Base-by-base conservation (phyloP, 768 basidiomycete species). In the Amanita phalloides region DNA sequence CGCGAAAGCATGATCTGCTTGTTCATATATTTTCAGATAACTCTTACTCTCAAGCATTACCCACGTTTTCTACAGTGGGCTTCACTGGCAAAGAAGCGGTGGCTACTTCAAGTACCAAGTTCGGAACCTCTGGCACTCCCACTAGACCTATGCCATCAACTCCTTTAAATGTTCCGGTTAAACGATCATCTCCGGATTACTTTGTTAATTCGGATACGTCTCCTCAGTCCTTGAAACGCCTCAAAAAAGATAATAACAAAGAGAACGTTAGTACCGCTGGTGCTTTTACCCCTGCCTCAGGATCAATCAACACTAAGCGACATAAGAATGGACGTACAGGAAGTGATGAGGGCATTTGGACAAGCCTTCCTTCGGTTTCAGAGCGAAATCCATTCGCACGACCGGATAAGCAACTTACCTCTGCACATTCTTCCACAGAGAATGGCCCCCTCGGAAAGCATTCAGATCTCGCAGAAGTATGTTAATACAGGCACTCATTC, bases 301-400 rank as follows among this genome's bases (percentile, higher is more conserved):
- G 36, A 13, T 14, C 6, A 30, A 28, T 21, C 5, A 6, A 13
- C 17, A 33, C 21, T 33, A 20, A 17, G 30, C 49, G 20, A 17
- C 25, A 17, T 35, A 32, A 13, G 4, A 26, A n/a, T 43, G 26
- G 8, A 13, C 25, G 11, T 43, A 10, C 20, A 32, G 49, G 28
- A 14, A 32, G 30, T 30, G 28, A 35, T 20, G 38, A 33, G 23
- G 49, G 44, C 5, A 21, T 10, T 5, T 43, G 49, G 39, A 43
- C 20, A n/a, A 20, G 45, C 45, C 28, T 13, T 17, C 23, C 43
- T 42, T 32, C 17, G 32, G 20, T 56, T 33, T 33, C 45, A 4
- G 60, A 63, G 8, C 53, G 48, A 20, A 60, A 65, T 46, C 66
- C 68, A 13, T 66, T 62, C 44, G 51, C 55, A 11, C 59, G 54